Base-by-base conservation (phyloP, 2,329 filamentous ascomycete species). In the Fusarium nanum region DNA sequence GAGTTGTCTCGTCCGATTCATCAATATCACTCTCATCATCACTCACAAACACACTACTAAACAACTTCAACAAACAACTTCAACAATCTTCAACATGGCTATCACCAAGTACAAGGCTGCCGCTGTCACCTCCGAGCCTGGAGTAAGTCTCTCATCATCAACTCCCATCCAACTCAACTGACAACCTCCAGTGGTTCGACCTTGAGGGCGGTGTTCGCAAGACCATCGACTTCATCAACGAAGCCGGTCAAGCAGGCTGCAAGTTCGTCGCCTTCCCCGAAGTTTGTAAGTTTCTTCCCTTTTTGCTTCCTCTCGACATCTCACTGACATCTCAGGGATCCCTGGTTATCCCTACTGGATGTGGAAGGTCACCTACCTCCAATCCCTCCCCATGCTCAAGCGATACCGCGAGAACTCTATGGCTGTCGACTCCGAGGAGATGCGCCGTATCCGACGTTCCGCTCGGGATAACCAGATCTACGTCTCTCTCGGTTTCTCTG, bases 261-360 rank as follows among this genome's bases (percentile, higher is more conserved):
- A 82, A 87, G 60, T 77, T 91, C 4, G 75, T 91, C 6, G 81
- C 83, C 0, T 88, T 88, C 55, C 84, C 86, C 0, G 85, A 88
- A 75, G 82, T 82, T 37, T 88, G 73, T 69, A 61, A 50, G 73
- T 23, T 23, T 23, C 22, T 23, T 23, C 22, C 22, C 22, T 23
- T 23, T 23, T 23, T 23, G 22, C 22, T 23, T 23, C 22, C 22
- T 23, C 22, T 23, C 22, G 22, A 23, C 22, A 23, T 23, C 22
- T 23, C 1, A 7, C 42, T 30, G 3, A 53, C 12, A n/a, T 1
- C 6, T 3, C 7, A 75, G 73, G 83, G 82, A 83, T 87, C 32
- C 85, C 85, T 2, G 86, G 86, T 0, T 88, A 87, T 72, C 86
- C 85, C n/a, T 80, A 81, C 59, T 76, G 73, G 73, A 81, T 82